Evolutionary conservation across 1,139 yeast species (phyloP).

Genomic region (Scheffersomyces parashehatae): DNA sequence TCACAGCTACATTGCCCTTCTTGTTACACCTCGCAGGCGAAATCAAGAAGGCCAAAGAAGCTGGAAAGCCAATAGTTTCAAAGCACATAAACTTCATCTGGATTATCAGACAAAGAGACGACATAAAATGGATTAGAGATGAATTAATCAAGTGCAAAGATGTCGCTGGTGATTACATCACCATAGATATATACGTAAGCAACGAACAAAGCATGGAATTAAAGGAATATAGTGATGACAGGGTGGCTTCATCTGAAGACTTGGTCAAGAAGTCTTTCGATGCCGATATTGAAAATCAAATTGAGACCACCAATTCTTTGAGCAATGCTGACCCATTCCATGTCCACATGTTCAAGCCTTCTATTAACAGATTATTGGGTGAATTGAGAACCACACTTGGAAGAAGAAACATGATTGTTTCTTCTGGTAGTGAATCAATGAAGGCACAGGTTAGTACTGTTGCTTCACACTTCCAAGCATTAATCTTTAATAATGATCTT

Average conservation of each 20-base stretch:
- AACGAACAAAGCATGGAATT: conserved; percentile 1
- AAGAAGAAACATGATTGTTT: conserved; percentile 46
- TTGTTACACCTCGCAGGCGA: conserved; percentile 26
- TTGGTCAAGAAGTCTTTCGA: neutral
- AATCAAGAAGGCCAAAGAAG: conserved; percentile 13
- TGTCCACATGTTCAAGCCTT: conserved; percentile 36
- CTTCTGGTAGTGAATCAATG: conserved; percentile 53
- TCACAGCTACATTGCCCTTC: conserved; percentile 55
- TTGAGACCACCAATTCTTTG: conserved; percentile 6
- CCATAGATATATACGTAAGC: conserved; percentile 28
- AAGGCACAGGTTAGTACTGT: conserved; percentile 44
- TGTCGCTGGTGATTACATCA: conserved; percentile 24
- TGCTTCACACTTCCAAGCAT: conserved; percentile 39
- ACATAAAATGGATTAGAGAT: conserved; percentile 46
- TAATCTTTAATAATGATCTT: conserved; percentile 33
- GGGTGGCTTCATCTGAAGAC: neutral
- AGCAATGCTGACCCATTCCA: conserved; percentile 11
- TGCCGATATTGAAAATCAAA: conserved; percentile 14
- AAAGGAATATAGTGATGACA: conserved; percentile 1
- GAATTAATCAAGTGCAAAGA: conserved; percentile 37
- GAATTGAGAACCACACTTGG: conserved; percentile 24
- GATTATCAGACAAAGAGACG: conserved; percentile 41
- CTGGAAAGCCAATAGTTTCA: conserved; percentile 15
- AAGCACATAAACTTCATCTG: conserved; percentile 47
- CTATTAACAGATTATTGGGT: conserved; percentile 20